A percentile compares a stretch with the other conserved stretches of the same genome.
Conservation (phyloP, 345 rosid genomes). For the Arabis alpina region DNA sequence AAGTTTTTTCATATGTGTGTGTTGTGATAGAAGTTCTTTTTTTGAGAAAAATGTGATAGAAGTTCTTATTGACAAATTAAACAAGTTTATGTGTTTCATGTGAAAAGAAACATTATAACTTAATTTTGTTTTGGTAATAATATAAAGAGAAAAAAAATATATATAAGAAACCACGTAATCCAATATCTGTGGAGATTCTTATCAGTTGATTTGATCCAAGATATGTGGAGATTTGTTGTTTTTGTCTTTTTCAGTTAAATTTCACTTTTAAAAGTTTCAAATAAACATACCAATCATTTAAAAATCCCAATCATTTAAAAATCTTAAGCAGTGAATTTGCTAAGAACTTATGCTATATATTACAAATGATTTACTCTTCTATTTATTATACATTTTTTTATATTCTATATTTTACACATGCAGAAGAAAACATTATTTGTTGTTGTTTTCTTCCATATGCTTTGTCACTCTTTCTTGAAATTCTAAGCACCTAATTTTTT, state of each 20-base stretch:
- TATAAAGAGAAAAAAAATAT: not conserved
- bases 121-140: too few relatives aligned
- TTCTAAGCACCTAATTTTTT: not conserved
- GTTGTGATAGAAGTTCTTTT: too few relatives aligned
- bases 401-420: not conserved
- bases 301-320: too few relatives aligned
- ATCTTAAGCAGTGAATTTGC: not conserved
- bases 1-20: too few relatives aligned
- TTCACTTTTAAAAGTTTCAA: too few relatives aligned
- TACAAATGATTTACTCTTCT: not conserved
- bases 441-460: slow-evolving; percentile 8
- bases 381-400: not conserved
- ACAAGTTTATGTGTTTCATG: too few relatives aligned
- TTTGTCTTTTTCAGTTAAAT: not conserved
- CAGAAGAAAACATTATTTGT: slow-evolving; percentile 6
- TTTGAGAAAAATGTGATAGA: too few relatives aligned
- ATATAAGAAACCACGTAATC: not conserved
- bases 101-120: too few relatives aligned
- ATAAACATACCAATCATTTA: too few relatives aligned
- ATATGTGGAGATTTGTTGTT: not conserved
- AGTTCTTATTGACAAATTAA: too few relatives aligned
- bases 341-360: not conserved
- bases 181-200: not conserved
- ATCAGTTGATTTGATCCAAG: not conserved
- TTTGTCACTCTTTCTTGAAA: slow-evolving; percentile 30